phyloP scores from a whole-genome alignment of 2,329 filamentous ascomycete species.

The Blumeriella jaapii region DNA sequence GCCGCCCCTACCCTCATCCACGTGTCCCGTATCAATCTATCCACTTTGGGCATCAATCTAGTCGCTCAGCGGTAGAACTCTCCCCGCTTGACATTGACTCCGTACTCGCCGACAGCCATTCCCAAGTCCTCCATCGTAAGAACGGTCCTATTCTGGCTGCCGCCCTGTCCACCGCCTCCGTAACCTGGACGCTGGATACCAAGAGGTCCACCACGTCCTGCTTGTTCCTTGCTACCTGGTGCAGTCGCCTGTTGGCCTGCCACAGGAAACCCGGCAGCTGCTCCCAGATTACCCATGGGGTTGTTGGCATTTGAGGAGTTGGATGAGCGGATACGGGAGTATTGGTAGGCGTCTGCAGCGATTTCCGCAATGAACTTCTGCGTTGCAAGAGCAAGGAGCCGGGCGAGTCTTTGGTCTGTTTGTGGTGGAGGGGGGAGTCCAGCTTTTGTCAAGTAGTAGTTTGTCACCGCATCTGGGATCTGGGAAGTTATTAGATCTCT shows the following conservation, averaged over 20 bases:
- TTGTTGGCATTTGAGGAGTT: conserved; percentile 81
- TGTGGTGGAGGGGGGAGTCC: conserved; percentile 87
- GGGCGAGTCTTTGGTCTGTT: conserved; percentile 80
- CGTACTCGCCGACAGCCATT: conserved; percentile 96
- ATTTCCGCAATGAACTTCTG: conserved; percentile 99
- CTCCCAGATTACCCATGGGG: conserved; percentile 77
- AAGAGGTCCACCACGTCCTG: conserved; percentile 38
- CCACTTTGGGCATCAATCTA: not conserved
- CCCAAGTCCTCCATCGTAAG: conserved; percentile 97
- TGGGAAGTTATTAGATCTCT: conserved; percentile 29
- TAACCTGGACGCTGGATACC: conserved; percentile 58
- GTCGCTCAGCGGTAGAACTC: conserved; percentile 74
- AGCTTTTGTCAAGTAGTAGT: conserved; percentile 95
- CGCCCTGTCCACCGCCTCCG: conserved; percentile 80
- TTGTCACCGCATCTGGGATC: conserved; percentile 95
- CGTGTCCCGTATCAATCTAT: not conserved
- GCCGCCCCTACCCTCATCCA: conserved; percentile 9
- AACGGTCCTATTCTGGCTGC: conserved; percentile 82
- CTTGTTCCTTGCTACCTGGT: conserved; percentile 42
- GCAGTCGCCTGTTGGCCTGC: conserved; percentile 50
- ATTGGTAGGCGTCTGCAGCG: conserved; percentile 94
- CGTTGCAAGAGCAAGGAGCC: conserved; percentile 89
- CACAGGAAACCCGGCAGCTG: conserved; percentile 56
- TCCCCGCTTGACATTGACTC: conserved; percentile 91
- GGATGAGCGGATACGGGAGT: conserved; percentile 87